Evolutionary conservation across 2,329 filamentous ascomycete genomes (phyloP), one percentile per base, ranked within the genome.

Genomic region (Arthroderma sp.): DNA sequence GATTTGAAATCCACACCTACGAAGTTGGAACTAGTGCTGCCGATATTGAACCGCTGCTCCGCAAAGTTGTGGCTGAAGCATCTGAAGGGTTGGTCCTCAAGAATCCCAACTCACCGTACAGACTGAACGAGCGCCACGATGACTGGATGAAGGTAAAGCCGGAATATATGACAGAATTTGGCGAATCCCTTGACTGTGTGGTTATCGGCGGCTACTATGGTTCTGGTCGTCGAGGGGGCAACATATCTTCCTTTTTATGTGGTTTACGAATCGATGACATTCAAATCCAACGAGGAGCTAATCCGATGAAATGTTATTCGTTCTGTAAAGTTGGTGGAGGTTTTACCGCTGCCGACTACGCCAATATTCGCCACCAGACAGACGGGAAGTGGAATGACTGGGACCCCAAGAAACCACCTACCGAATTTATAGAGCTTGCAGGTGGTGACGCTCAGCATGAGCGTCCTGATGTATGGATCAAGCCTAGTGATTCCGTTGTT

Each of bases 101-200:
- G 68, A 96, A 94, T 51, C 91, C 91, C 5, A 74, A 82, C 4
- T 94, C 88, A 0, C 74, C 78, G 56, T 98, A 98, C 60, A 75
- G 78, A 5, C 72, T 96, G 6, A 94, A 94, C 57, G 84, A 86
- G 53, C 82, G 91, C 40, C 91, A 93, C 56, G 85, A 94, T 54
- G 86, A 94, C 63, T 98, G 91, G 91, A 82, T 95, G 66, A 98
- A 98, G 61, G 88, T 98, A 6, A 98, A 98, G 57, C 91, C 91
- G 1, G 91, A 98, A 52, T 98, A 98, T 62, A 95, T 96, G 88
- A 81, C 81, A 2, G 89, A 94, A 50, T 94, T 91, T 60, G 91
- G 91, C 49, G 89, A 96, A 64, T 86, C 83, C 0, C 76, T 98
- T 3, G 91, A 98, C 59, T 86, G 87, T 52, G 68, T 95, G 9